Evolutionary conservation across 1,139 yeast species (phyloP).

Genomic region (Blastobotrys apis): DNA sequence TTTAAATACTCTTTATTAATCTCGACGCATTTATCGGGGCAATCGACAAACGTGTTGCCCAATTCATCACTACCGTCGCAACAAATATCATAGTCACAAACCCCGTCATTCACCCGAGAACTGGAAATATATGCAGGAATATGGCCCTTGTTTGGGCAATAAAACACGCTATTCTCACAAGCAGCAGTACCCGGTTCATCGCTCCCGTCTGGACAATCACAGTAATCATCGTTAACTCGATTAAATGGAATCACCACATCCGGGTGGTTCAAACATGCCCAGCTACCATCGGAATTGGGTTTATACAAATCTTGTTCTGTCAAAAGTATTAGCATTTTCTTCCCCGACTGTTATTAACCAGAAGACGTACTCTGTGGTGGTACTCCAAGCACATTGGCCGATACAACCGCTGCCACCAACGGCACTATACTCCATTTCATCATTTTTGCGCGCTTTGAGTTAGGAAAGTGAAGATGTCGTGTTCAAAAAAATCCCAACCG

Average conservation of each 20-base stretch:
- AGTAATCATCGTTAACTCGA: constrained; percentile 80
- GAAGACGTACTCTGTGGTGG: constrained; percentile 6
- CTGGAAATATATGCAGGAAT: constrained; percentile 39
- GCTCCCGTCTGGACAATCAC: constrained; percentile 97
- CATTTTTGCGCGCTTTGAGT: no score
- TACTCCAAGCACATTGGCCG: constrained; percentile 8
- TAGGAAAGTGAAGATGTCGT: no score
- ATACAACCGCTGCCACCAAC: constrained; percentile 1
- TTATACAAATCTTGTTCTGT: constrained; percentile 40
- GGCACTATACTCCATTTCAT: constrained; percentile 1
- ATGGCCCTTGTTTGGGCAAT: constrained; percentile 75
- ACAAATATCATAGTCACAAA: constrained; percentile 83
- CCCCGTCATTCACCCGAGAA: constrained; percentile 76
- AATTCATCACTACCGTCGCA: constrained; percentile 94
- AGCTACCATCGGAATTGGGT: constrained; percentile 49
- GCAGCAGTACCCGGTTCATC: constrained; percentile 97
- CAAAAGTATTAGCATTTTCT: no score
- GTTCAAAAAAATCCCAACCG: no score
- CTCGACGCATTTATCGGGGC: constrained; percentile 47
- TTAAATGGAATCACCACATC: constrained; percentile 52
- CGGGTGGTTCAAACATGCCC: constrained; percentile 69
- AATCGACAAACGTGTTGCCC: constrained; percentile 28
- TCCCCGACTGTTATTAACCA: no score
- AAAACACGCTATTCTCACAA: constrained; percentile 58
- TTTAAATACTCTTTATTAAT: constrained; percentile 40